These are phyloP conservation scores for Artemisia argyi DNA, from an alignment of 129 eudicot species.

Conservation along the genomic window DNA sequence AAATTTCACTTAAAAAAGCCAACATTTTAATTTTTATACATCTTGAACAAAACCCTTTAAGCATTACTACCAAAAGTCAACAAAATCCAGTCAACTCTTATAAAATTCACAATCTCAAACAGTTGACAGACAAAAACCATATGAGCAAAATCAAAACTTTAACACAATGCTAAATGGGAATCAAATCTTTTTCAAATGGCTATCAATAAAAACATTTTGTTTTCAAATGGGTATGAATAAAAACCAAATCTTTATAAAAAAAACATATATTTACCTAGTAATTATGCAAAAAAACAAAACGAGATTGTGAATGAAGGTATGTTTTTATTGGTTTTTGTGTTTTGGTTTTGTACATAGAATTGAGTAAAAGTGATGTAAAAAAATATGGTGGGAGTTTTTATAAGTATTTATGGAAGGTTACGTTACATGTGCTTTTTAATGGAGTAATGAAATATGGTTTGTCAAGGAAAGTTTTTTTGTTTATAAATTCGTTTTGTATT, in stretches of 20 bases:
- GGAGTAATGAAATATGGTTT: too few species aligned
- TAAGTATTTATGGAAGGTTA: conserved; percentile 13
- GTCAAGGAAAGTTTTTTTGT: too few species aligned
- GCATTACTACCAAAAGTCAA: conserved; percentile 12
- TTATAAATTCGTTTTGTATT: too few species aligned
- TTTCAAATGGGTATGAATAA: conserved; percentile 5
- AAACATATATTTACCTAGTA: conserved; percentile 16
- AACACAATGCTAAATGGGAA: background rate
- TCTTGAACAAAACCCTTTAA: conserved; percentile 32
- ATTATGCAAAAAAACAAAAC: conserved; percentile 17
- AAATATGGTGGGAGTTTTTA: conserved; percentile 27
- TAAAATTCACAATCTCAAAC: conserved; percentile 21
- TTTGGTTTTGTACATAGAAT: background rate
- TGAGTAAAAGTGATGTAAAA: background rate
- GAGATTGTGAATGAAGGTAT: conserved; percentile 13
- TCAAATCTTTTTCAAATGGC: conserved; percentile 16
- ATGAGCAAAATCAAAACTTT: conserved; percentile 12
- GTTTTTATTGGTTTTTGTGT: conserved; percentile 11
- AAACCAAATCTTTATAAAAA: background rate
- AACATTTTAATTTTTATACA: conserved; percentile 21
- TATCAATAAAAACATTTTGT: conserved; percentile 6
- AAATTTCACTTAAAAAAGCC: too few species aligned
- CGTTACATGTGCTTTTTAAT: conserved; percentile 21
- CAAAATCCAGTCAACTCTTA: conserved; percentile 17
- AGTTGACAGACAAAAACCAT: conserved; percentile 10